Evolutionary conservation across 441 rosid genomes (phyloP), one percentile per base, ranked within the genome.

Genomic region (Theobroma grandiflorum): DNA sequence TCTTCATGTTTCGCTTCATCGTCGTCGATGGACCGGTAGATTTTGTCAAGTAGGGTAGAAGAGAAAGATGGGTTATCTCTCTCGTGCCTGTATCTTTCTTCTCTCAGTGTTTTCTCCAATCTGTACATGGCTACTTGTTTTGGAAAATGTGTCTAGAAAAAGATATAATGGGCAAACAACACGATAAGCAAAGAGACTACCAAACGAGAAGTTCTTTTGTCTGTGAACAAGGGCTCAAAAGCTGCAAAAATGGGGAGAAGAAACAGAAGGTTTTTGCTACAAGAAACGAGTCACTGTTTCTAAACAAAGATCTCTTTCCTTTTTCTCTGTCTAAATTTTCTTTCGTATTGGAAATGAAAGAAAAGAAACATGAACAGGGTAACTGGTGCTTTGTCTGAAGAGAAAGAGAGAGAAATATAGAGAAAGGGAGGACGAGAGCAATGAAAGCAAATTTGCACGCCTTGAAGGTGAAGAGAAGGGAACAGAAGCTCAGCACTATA

Each of bases 11-110:
- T 86, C 0, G 82, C 61, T 59, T 81, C 87, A 7, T 86, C 81
- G 15, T 89, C 94, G 15, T 89, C 95, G 58, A 92, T 90, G 52
- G 98, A 93, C 65, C 97, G 93, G 89, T 92, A 96, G 81, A 96
- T 96, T 87, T 91, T 87, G 78, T 96, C 99, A 57, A 96, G 98
- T 40, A 96, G 93, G 71, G 85, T 81, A 18, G 99, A 94, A 37
- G 99, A 96, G 84, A 94, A 96, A 78, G 99, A 94, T 49, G 98
- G 98, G 90, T 77, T 88, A 26, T 84, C 74, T 53, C 57, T 78
- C 38, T 76, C 84, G 0, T 58, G 80, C 73, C 47, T 78, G 53
- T 79, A 76, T 58, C 85, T 68, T n/a, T 80, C 85, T 35, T 80
- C 88, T 66, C 83, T 83, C 42, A 80, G 37, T 47, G 80, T 37